These are phyloP conservation scores for Tieghemostelium lacteum DNA, from an alignment of 78 protist species.

Conservation along the genomic window DNA sequence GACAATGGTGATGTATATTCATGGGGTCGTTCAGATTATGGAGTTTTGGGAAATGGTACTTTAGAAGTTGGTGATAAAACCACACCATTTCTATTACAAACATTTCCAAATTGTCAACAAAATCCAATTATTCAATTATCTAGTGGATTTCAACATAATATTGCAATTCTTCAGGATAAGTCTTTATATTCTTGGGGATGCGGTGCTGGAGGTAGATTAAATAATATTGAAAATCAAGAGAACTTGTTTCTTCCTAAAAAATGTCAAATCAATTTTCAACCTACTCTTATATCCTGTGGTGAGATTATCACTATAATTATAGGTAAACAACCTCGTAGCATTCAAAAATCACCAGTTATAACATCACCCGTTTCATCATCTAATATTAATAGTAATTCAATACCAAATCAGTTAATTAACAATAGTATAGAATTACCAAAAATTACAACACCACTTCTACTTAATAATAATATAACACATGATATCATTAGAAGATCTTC, in stretches of 20 bases:
- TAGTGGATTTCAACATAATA: conserved; percentile 62
- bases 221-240: conserved; percentile 16
- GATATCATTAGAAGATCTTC: not conserved
- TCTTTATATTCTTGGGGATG: conserved; percentile 52
- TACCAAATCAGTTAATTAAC: not conserved
- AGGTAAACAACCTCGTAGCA: not conserved
- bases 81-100: not conserved
- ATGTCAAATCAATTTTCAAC: not conserved
- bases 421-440: not conserved
- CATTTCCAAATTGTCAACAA: not conserved
- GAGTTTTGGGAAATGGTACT: conserved; percentile 18
- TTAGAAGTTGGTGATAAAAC: conserved; percentile 3
- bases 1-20: conserved; percentile 4
- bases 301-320: conserved; percentile 31
- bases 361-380: not conserved
- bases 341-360: not conserved
- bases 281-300: conserved; percentile 31
- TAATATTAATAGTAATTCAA: not conserved
- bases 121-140: not conserved
- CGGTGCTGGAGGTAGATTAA: conserved; percentile 25
- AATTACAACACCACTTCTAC: not conserved
- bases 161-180: not conserved
- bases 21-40: conserved; percentile 58
- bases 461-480: not conserved
- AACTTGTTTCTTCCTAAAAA: not conserved